These are phyloP conservation scores for Hygrophorus russula DNA, from an alignment of 768 basidiomycete genomes.

Conservation along the genomic window DNA sequence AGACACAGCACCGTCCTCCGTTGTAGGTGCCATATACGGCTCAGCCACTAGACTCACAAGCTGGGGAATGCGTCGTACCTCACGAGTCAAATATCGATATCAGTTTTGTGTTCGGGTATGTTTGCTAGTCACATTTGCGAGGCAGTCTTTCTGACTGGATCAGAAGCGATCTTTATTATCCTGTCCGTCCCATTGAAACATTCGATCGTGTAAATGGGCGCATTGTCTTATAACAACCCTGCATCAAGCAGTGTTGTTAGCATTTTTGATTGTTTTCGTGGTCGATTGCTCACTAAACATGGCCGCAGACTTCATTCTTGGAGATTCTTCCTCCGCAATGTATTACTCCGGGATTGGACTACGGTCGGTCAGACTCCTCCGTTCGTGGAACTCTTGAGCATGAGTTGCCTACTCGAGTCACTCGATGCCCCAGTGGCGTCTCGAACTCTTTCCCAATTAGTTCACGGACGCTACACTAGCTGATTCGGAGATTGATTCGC, in stretches of 20 bases:
- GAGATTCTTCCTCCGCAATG: slow-evolving; percentile 3
- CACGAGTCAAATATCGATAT: too few species aligned
- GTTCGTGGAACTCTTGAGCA: neutral
- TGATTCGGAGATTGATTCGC: neutral
- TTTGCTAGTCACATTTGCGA: too few species aligned
- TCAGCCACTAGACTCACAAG: too few species aligned
- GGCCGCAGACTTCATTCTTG: neutral
- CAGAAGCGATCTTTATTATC: too few species aligned
- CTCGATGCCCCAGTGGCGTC: neutral
- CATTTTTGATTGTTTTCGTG: neutral
- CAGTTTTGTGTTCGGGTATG: too few species aligned
- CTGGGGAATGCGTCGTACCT: too few species aligned
- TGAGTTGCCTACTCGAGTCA: neutral
- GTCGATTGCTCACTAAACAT: neutral
- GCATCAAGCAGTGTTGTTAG: neutral
- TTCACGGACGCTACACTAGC: neutral
- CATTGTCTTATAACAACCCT: too few species aligned
- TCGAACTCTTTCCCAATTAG: neutral
- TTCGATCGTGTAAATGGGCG: too few species aligned
- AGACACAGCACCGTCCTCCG: too few species aligned
- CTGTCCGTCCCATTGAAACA: too few species aligned
- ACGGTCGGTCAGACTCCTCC: neutral
- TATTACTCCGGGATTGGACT: slow-evolving; percentile 2
- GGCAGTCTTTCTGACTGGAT: too few species aligned
- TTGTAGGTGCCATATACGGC: too few species aligned